phyloP scores from a whole-genome alignment of 768 basidiomycete genomes.

The Obba rivulosa region DNA sequence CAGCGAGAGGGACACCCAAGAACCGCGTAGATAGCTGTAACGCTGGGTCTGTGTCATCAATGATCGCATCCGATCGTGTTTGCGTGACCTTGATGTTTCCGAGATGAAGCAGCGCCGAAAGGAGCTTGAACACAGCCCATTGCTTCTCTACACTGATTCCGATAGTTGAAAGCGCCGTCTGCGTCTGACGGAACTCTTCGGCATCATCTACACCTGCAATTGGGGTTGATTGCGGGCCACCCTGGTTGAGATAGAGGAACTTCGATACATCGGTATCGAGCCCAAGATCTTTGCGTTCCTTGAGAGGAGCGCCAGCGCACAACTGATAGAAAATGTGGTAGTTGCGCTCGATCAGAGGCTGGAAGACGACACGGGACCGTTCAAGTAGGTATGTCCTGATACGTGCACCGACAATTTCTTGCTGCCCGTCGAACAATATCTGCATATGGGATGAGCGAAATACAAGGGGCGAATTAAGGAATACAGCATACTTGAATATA shows the following conservation, averaged over 20 bases:
- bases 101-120: conserved; percentile 93
- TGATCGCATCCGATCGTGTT: conserved; percentile 71
- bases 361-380: conserved; percentile 95
- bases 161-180: conserved; percentile 92
- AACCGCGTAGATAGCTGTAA: conserved; percentile 81
- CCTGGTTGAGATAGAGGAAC: conserved; percentile 91
- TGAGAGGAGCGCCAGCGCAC: conserved; percentile 92
- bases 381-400: conserved; percentile 98
- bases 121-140: conserved; percentile 94
- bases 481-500: conserved; percentile 88
- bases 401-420: conserved; percentile 97
- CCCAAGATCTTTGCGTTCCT: conserved; percentile 93
- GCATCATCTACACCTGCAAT: conserved; percentile 93
- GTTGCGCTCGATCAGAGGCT: conserved; percentile 94
- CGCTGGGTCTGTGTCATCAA: conserved; percentile 80
- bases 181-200: conserved; percentile 91
- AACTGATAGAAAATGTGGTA: conserved; percentile 99
- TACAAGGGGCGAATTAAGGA: background rate
- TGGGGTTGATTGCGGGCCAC: conserved; percentile 80
- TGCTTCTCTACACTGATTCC: conserved; percentile 97
- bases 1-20: conserved; percentile 81
- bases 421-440: conserved; percentile 94
- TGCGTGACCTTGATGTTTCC: conserved; percentile 93
- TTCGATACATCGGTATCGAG: conserved; percentile 80
- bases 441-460: conserved; percentile 27